Evolutionary conservation across 176 grass and related monocot species (phyloP).

Genomic region (Canna indica): DNA sequence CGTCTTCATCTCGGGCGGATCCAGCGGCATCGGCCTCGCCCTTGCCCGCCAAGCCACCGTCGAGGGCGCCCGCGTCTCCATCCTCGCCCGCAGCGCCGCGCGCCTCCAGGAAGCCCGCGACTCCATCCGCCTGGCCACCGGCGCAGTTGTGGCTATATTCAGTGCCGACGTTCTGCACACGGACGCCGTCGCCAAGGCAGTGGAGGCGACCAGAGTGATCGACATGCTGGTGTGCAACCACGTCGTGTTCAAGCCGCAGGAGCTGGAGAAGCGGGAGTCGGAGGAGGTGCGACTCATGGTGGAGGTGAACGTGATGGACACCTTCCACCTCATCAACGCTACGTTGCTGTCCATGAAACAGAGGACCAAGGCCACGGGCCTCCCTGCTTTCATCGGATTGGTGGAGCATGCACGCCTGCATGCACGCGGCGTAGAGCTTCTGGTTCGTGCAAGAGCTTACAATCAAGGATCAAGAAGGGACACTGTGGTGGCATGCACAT

Average conservation of each 20-base stretch:
- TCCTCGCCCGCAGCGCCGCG: constrained; percentile 54
- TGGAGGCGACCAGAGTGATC: constrained; percentile 42
- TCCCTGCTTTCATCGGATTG: constrained; percentile 66
- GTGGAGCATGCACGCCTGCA: too few species aligned
- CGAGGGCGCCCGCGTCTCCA: too few species aligned
- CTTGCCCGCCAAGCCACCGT: too few species aligned
- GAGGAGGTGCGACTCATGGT: constrained; percentile 76
- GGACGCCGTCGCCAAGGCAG: constrained; percentile 47
- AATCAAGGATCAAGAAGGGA: too few species aligned
- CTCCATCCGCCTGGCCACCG: constrained; percentile 44
- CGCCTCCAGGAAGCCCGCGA: constrained; percentile 55
- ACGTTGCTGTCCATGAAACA: constrained; percentile 63
- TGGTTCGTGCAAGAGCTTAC: too few species aligned
- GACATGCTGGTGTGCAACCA: constrained; percentile 91
- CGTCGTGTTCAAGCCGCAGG: constrained; percentile 72
- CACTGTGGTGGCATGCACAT: too few species aligned
- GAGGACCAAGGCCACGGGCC: constrained; percentile 30
- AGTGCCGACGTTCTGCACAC: constrained; percentile 60
- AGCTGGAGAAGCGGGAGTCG: constrained; percentile 69
- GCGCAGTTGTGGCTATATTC: constrained; percentile 29
- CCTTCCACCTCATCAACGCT: too few species aligned
- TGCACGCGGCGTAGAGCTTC: too few species aligned
- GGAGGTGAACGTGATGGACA: too few species aligned
- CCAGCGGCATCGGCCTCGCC: too few species aligned
- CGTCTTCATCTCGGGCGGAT: too few species aligned